Conservation (phyloP, 1,139 yeast species). For the Ogataea hybrid region DNA sequence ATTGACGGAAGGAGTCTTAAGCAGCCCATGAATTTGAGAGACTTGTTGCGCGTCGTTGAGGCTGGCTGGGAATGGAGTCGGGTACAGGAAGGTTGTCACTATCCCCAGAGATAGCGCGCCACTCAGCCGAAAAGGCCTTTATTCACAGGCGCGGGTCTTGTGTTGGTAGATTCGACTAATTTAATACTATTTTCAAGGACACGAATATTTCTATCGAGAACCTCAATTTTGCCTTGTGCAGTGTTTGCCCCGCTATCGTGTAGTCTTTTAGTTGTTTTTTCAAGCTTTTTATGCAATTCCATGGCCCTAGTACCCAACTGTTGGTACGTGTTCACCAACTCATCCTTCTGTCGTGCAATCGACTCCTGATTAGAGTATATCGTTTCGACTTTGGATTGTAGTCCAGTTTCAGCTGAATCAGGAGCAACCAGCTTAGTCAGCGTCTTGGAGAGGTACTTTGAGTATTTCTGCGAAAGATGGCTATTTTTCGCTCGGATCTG, state of each 20-base stretch:
- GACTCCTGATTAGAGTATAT: constrained; percentile 20
- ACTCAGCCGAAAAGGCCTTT: constrained; percentile 19
- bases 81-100: constrained; percentile 55
- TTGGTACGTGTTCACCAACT: constrained; percentile 10
- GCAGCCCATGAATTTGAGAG: constrained; percentile 57
- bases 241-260: constrained; percentile 12
- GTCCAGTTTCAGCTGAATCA: constrained; percentile 12
- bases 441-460: constrained; percentile 21
- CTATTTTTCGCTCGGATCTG: constrained; percentile 21
- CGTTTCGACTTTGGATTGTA: constrained; percentile 18
- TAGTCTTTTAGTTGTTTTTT: constrained; percentile 13
- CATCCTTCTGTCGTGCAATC: constrained; percentile 15
- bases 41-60: constrained; percentile 57
- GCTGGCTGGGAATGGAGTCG: constrained; percentile 70
- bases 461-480: constrained; percentile 21
- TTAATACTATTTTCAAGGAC: constrained; percentile 38
- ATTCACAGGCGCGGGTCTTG: constrained; percentile 16
- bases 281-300: constrained; percentile 12
- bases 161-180: constrained; percentile 21
- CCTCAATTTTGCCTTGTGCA: constrained; percentile 41
- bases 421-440: constrained; percentile 17
- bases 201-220: constrained; percentile 45
- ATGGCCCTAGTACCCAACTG: constrained; percentile 7
- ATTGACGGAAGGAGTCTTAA: constrained; percentile 56
- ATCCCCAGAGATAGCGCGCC: constrained; percentile 33